Evolutionary conservation across 768 basidiomycete genomes (phyloP), one percentile per base, ranked within the genome.

Genomic region (Pleurotus eryngii): DNA sequence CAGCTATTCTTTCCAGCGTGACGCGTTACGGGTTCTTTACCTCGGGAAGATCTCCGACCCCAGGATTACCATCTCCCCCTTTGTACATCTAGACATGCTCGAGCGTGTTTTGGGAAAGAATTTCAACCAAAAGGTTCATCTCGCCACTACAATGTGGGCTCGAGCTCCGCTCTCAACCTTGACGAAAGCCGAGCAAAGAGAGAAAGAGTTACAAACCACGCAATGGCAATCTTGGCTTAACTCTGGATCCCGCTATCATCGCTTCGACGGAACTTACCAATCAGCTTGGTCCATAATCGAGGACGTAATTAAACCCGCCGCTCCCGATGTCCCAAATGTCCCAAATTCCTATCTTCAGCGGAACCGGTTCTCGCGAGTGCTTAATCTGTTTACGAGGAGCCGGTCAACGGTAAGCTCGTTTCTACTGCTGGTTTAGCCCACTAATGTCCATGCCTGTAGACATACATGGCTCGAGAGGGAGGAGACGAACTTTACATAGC

Each of bases 71-170:
- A 58, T 46, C 7, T 46, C 57, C n/a, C 55, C 61, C 20, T 45
- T 48, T 26, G 49, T 59, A 9, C 58, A 56, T 30, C 38, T 64
- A 15, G 22, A n/a, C n/a, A 47, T 59, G 17, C 58, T 64, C 22
- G 46, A 39, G 26, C 47, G 48, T 17, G 17, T 63, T 17, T 59
- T 60, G 37, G 79, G 79, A 30, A 70, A 73, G 18, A 68, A 60
- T 51, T 67, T 70, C 14, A 69, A 78, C 62, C 69, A 70, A 43
- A 77, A 78, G 57, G 74, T 80, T 49, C 67, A 74, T 49, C 69
- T 79, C 58, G 73, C 71, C 49, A 79, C 79, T 60, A 79, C 70
- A 46, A 79, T 74, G 77, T 79, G 78, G 77, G 67, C 67, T 4
- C 66, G 64, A 49, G 71, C 75, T 27, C 64, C 67, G 46, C 30